Conservation (phyloP, 2,329 filamentous ascomycete species). For the Endoconidiophora polonica region DNA sequence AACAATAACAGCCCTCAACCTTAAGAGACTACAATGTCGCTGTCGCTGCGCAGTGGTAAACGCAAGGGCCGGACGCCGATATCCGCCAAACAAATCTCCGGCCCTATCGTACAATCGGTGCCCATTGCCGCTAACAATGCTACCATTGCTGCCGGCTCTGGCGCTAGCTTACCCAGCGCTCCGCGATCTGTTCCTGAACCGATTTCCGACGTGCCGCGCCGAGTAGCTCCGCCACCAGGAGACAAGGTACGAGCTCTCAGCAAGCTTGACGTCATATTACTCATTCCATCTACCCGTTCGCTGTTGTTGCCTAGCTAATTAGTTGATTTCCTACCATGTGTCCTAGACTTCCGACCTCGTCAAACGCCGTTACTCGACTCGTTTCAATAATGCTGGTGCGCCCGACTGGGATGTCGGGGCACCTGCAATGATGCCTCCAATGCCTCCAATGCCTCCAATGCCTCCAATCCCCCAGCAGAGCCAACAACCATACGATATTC, state of each 20-base stretch:
- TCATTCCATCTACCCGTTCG: background rate
- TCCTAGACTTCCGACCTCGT: slow-evolving; percentile 61
- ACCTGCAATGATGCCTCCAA: slow-evolving; percentile 29
- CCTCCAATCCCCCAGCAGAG: slow-evolving; percentile 6
- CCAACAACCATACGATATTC: slow-evolving; percentile 4
- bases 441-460: slow-evolving; percentile 7
- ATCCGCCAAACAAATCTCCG: slow-evolving; percentile 46
- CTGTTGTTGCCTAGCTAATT: background rate
- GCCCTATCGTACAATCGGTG: slow-evolving; percentile 38
- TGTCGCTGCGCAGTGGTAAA: slow-evolving; percentile 43
- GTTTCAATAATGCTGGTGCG: slow-evolving; percentile 60
- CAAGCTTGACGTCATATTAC: too few species aligned
- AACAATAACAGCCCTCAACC: background rate
- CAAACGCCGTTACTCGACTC: slow-evolving; percentile 84
- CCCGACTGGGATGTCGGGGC: slow-evolving; percentile 49
- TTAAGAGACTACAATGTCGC: slow-evolving; percentile 32
- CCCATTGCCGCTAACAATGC: slow-evolving; percentile 16
- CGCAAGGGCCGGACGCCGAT: slow-evolving; percentile 48
- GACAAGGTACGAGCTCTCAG: slow-evolving; percentile 32
- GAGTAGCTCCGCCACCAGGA: slow-evolving; percentile 33
- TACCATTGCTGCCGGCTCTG: slow-evolving; percentile 17
- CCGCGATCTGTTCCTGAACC: slow-evolving; percentile 8
- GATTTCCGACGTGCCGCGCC: slow-evolving; percentile 24
- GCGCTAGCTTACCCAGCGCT: slow-evolving; percentile 9
- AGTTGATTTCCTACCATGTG: slow-evolving; percentile 13